Conservation (phyloP, 805 yeast genomes). For the Monosporozyma unispora region DNA sequence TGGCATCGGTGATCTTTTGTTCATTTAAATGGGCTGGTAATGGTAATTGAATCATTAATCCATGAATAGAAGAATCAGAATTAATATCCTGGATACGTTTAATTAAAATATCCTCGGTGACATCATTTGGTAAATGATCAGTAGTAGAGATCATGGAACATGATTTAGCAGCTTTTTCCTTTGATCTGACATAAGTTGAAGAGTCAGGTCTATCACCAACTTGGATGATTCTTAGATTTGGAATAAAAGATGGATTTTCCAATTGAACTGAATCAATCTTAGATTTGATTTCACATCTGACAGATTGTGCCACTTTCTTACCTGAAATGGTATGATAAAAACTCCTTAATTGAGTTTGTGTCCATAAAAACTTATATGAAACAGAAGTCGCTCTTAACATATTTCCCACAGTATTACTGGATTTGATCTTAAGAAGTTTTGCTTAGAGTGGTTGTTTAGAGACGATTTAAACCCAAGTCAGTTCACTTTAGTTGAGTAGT, state of each 20-base stretch:
- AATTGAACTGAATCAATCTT: constrained; percentile 28
- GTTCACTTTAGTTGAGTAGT: too few relatives aligned
- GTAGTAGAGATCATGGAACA: constrained; percentile 57
- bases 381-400: constrained; percentile 1
- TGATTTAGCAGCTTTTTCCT: constrained; percentile 65
- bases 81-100: constrained; percentile 48
- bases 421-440: too few relatives aligned
- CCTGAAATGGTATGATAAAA: constrained; percentile 38
- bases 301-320: constrained; percentile 35
- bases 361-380: not conserved
- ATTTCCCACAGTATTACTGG: too few relatives aligned
- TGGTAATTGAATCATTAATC: constrained; percentile 70
- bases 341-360: not conserved
- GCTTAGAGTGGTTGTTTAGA: too few relatives aligned
- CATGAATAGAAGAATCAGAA: constrained; percentile 52
- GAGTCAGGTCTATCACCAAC: constrained; percentile 75
- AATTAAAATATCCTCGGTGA: constrained; percentile 48
- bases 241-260: constrained; percentile 47
- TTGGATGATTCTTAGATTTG: constrained; percentile 62
- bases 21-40: constrained; percentile 65
- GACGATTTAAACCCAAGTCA: too few relatives aligned
- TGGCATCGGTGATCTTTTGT: constrained; percentile 56
- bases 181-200: constrained; percentile 73
- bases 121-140: constrained; percentile 47
- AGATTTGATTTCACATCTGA: constrained; percentile 36